Percentiles rank a stretch among this genome's conserved stretches.
These are phyloP conservation scores for Gonapodya prolifera DNA, from an alignment of 192 early-diverging fungal genomes.

Conservation along the genomic window DNA sequence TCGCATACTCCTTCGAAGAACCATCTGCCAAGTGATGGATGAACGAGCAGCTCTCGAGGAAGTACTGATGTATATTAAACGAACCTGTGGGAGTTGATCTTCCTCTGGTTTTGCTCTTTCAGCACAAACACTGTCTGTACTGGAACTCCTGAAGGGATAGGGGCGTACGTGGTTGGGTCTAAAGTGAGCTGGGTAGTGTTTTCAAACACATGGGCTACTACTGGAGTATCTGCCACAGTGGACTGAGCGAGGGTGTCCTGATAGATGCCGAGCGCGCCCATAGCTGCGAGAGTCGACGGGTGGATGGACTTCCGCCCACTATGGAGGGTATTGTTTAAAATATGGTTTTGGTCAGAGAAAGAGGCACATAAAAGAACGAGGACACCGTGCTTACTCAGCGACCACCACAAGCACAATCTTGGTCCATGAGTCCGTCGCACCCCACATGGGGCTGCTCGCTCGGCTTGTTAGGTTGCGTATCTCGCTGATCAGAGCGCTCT, in stretches of 20 bases:
- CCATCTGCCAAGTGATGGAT: slow-evolving; percentile 41
- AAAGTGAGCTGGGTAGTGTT: slow-evolving; percentile 67
- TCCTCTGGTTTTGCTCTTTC: slow-evolving; percentile 88
- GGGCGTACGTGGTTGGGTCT: slow-evolving; percentile 36
- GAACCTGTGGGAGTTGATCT: slow-evolving; percentile 51
- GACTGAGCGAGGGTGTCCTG: slow-evolving; percentile 49
- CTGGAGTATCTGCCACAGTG: slow-evolving; percentile 54
- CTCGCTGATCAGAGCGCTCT: background rate
- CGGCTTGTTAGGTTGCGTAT: background rate
- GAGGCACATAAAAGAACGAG: background rate
- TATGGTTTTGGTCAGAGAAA: background rate
- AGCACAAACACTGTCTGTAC: slow-evolving; percentile 75
- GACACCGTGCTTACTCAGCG: background rate
- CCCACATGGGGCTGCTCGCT: background rate
- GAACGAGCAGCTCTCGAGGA: too few species aligned
- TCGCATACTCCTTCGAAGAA: slow-evolving; percentile 64
- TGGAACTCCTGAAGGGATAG: slow-evolving; percentile 37
- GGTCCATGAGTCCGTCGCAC: background rate
- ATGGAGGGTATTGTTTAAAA: too few species aligned
- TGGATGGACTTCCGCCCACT: slow-evolving; percentile 6
- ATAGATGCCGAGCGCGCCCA: slow-evolving; percentile 32
- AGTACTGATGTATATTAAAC: too few species aligned
- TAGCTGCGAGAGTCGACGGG: background rate
- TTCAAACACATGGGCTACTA: slow-evolving; percentile 54
- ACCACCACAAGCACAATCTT: background rate